Evolutionary conservation across 2,329 filamentous ascomycete genomes (phyloP), one percentile per base, ranked within the genome.

Genomic region (Monosporascus sp.): DNA sequence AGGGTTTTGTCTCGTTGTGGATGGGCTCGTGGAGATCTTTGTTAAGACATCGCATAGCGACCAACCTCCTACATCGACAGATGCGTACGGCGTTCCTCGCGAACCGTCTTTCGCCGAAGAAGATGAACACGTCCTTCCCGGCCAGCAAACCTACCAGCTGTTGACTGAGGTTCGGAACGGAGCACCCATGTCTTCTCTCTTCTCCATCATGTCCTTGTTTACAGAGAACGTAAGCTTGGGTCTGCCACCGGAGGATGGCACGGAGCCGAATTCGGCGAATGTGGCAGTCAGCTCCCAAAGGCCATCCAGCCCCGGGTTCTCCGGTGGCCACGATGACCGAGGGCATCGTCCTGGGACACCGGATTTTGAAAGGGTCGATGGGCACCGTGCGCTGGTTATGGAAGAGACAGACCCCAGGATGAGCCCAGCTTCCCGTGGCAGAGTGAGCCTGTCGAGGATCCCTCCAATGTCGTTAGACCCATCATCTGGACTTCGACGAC

Each of bases 161-260:
- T 77, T 99, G 51, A 99, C 94, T 0, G 95, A 99, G 70, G 93
- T 99, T 50, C 95, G 94, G 65, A 99, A 99, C 63, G 94, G 94
- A 15, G 92, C 94, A 1, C 93, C 95, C 1, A 97, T 99, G 93
- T 99, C 94, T 5, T 99, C 94, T 0, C 73, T 99, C 2, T 99
- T 99, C 70, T 97, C 94, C 1, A 96, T 99, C 60, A 84, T 99
- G 72, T 96, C 93, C 2, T 77, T 99, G 0, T 99, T 99, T 66
- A 99, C 94, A 3, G 94, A 99, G 68, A 92, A 97, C 64, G 85
- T 99, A 50, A 88, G 89, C 59, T 75, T 99, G 37, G 83, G 85
- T 22, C 79, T 86, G 57, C 82, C 86, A 1, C 84, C 87, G n/a
- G 85, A 89, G 5, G 81, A 86, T n/a, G 54, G 56, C 38, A 57